Percentiles rank a stretch among this genome's conserved stretches.
Evolutionary conservation across 345 rosid genomes (phyloP).

Genomic region (Populus davidiana): DNA sequence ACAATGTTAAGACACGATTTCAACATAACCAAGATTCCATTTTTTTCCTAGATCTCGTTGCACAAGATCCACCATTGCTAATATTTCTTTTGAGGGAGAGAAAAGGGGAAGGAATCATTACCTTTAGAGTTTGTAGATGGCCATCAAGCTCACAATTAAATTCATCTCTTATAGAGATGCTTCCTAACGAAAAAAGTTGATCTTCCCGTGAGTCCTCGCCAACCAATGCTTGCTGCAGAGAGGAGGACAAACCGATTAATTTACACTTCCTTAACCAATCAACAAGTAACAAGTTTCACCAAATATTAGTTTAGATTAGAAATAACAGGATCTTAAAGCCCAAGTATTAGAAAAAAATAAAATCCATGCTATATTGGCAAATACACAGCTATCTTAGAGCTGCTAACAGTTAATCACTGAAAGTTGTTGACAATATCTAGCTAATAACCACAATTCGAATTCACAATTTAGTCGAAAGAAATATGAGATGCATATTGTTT

Average conservation of each 20-base stretch:
- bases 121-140: slow-evolving; percentile 72
- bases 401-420: background rate
- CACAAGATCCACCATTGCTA: background rate
- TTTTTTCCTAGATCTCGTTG: background rate
- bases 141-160: slow-evolving; percentile 58
- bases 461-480: background rate
- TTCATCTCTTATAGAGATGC: slow-evolving; percentile 48
- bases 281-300: background rate
- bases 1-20: background rate
- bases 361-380: background rate
- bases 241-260: background rate
- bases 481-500: background rate
- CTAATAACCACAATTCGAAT: background rate
- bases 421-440: background rate
- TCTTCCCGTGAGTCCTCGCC: slow-evolving; percentile 88
- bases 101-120: slow-evolving; percentile 17
- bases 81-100: background rate
- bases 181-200: slow-evolving; percentile 73
- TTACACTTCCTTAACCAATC: background rate
- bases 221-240: slow-evolving; percentile 86
- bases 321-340: background rate
- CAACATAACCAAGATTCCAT: background rate
- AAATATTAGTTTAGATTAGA: background rate
- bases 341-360: background rate
- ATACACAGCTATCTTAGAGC: background rate